Percentiles rank a stretch among this genome's conserved stretches.
phyloP scores from a whole-genome alignment of 768 basidiomycete species.

The Boletus insuetus region DNA sequence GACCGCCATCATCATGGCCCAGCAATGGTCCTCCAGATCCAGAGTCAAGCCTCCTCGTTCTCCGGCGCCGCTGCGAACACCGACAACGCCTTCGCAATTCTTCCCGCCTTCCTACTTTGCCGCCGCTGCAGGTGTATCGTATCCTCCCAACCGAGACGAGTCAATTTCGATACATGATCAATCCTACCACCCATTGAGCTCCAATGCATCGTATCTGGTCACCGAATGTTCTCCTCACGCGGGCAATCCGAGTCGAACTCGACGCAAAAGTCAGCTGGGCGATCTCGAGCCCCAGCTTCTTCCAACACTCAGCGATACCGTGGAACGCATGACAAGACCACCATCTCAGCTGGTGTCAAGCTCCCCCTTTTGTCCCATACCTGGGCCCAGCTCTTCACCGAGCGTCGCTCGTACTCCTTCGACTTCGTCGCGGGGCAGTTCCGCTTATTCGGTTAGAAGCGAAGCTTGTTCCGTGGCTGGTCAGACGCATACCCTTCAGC shows the following conservation, averaged over 20 bases:
- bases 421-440: conserved; percentile 18
- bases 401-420: conserved; percentile 17
- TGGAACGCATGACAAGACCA: conserved; percentile 68
- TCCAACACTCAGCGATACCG: conserved; percentile 69
- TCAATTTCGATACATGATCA: background rate
- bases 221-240: conserved; percentile 2
- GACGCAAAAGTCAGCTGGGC: conserved; percentile 41
- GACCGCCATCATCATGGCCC: conserved; percentile 3
- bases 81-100: conserved; percentile 37
- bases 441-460: conserved; percentile 7
- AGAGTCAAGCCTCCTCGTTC: conserved; percentile 41
- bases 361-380: conserved; percentile 4
- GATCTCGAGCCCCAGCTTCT: conserved; percentile 63
- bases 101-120: conserved; percentile 58
- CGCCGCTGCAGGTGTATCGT: conserved; percentile 42
- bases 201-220: conserved; percentile 10
- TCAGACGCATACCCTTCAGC: background rate
- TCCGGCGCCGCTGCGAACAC: conserved; percentile 33
- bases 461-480: background rate
- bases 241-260: conserved; percentile 1
- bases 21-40: conserved; percentile 10
- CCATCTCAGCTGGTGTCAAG: conserved; percentile 33
- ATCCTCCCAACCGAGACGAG: conserved; percentile 14
- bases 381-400: conserved; percentile 1
- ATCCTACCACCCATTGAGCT: conserved; percentile 11